Evolutionary conservation across 192 early-diverging fungal genomes (phyloP).

Genomic region (Piromyces finnis): DNA sequence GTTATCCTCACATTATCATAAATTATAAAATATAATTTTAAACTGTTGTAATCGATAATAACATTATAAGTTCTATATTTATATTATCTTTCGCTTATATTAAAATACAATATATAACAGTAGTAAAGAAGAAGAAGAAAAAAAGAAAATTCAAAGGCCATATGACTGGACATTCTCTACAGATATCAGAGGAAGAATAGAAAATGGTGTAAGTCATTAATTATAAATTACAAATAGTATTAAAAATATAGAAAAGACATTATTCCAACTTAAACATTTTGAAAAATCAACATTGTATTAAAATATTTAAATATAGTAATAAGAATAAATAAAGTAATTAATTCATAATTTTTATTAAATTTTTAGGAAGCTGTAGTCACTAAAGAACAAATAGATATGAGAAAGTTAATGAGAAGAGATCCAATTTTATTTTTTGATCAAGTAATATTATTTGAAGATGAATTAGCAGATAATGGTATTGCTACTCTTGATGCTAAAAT

Average conservation of each 20-base stretch:
- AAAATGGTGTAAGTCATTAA: background rate
- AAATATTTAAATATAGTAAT: too few relatives aligned
- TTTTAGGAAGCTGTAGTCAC: constrained; percentile 4
- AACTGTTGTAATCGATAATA: too few relatives aligned
- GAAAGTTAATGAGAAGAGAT: constrained; percentile 52
- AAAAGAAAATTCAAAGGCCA: constrained; percentile 72
- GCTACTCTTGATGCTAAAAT: constrained; percentile 60
- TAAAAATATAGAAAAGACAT: background rate
- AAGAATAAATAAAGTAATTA: too few relatives aligned
- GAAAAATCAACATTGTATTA: too few relatives aligned
- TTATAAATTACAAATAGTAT: too few relatives aligned
- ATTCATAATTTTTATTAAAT: background rate
- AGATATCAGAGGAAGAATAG: constrained; percentile 40
- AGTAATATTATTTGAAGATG: constrained; percentile 86
- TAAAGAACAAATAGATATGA: constrained; percentile 46
- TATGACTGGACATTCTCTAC: constrained; percentile 98
- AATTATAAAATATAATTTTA: too few relatives aligned
- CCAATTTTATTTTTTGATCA: constrained; percentile 91
- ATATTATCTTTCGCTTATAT: too few relatives aligned
- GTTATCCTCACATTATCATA: too few relatives aligned
- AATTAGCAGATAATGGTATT: constrained; percentile 86
- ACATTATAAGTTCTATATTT: too few relatives aligned
- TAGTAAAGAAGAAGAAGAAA: constrained; percentile 31
- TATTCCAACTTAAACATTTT: too few relatives aligned
- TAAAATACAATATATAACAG: too few relatives aligned